Base-by-base conservation (phyloP, 768 basidiomycete species). In the Boletales sp. region DNA sequence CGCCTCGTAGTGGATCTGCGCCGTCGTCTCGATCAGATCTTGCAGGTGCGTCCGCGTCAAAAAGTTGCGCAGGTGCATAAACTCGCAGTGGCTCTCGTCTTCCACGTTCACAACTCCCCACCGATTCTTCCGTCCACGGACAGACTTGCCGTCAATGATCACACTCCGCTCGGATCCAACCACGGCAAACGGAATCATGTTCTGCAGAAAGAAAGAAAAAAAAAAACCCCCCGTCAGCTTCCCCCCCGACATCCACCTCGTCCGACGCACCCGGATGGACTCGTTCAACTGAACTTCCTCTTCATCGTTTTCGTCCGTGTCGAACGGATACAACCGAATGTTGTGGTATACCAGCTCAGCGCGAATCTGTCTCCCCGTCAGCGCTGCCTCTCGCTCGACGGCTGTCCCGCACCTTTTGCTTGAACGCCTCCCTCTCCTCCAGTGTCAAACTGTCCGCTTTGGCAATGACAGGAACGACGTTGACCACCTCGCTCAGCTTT, bases 21-120 rank as follows among this genome's bases (percentile, higher is more conserved):
- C 94, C 10, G 96, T 98, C 49, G 95, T 96, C 78, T 99, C 95
- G 67, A 99, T 99, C 67, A 99, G 74, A 65, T 98, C 95, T 70
- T 99, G 95, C 65, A 99, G 71, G 73, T 99, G 96, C 30, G 95
- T 95, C 72, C 94, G 79, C 8, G 91, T 94, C 54, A 99, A 78
- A 81, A 99, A 99, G 79, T 99, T 94, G 57, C 95, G 83, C 55
- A 99, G 78, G 73, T 96, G 89, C 65, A 95, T 80, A 71, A 99
- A 99, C 74, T 99, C 95, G 83, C 95, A 99, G 74, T 99, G 95
- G 52, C 78, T 78, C 71, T 90, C 87, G 67, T 97, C 90, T 71
- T 99, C 95, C 48, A 97, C 94, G 66, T 98, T 97, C 66, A 99
- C 91, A 13, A 95, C 91, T 43, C 95, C 95, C 92, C 94, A 99